These are phyloP conservation scores for Microbotryum scabiosae DNA, from an alignment of 1,284 basidiomycete genomes.

Conservation along the genomic window DNA sequence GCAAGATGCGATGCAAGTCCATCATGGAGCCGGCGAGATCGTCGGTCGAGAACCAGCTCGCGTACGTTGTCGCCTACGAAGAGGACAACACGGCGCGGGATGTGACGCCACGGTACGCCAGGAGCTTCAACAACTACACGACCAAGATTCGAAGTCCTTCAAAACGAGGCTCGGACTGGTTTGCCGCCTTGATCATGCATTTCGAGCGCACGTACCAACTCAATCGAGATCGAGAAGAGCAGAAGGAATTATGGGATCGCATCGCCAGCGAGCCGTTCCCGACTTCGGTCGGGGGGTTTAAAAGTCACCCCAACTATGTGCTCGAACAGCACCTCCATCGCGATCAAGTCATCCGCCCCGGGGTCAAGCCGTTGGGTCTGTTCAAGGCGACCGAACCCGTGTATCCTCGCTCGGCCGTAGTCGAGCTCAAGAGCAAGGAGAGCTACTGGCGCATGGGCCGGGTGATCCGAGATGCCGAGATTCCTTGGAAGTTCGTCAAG, in stretches of 20 bases:
- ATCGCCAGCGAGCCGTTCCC: constrained; percentile 91
- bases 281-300: constrained; percentile 80
- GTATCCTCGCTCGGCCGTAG: constrained; percentile 75
- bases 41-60: constrained; percentile 67
- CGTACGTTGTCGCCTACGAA: constrained; percentile 90
- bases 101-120: constrained; percentile 62
- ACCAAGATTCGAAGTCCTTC: constrained; percentile 28
- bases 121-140: constrained; percentile 24
- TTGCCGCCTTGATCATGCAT: constrained; percentile 47
- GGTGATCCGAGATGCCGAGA: constrained; percentile 60
- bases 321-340: constrained; percentile 80
- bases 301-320: constrained; percentile 89
- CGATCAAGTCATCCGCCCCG: constrained; percentile 79
- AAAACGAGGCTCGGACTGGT: constrained; percentile 30
- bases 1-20: constrained; percentile 66
- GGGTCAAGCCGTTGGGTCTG: constrained; percentile 66
- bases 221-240: constrained; percentile 88
- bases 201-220: constrained; percentile 68
- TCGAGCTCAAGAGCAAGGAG: constrained; percentile 78
- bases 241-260: constrained; percentile 75
- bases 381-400: constrained; percentile 82
- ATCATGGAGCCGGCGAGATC: constrained; percentile 67
- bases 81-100: constrained; percentile 57
- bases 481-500: constrained; percentile 86
- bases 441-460: constrained; percentile 91